Percentiles rank a stretch among this genome's conserved stretches.
Conservation (phyloP, 2,329 filamentous ascomycete genomes). For the Arthrinium puccinioides region DNA sequence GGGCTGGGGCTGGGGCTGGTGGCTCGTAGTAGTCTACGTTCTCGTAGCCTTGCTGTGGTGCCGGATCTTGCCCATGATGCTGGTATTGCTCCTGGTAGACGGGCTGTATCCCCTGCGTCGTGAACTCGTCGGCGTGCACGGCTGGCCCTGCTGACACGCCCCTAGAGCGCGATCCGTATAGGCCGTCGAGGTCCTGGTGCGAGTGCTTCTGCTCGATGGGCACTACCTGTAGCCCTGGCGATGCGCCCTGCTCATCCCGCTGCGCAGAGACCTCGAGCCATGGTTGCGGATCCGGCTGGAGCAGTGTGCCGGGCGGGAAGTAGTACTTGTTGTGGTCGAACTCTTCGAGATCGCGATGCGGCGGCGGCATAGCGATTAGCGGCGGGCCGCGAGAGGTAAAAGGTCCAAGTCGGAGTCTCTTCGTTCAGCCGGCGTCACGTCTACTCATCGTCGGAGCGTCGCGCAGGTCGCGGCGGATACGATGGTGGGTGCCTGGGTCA, state of each 20-base stretch:
- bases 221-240: constrained; percentile 11
- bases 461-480: no score
- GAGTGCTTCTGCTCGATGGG: constrained; percentile 11
- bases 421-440: no score
- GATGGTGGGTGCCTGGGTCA: no score
- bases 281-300: constrained; percentile 7
- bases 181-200: constrained; percentile 3
- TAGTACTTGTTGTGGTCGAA: constrained; percentile 14
- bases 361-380: no score
- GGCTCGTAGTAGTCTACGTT: neutral
- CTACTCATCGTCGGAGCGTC: no score
- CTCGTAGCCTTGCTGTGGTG: constrained; percentile 2
- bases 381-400: no score
- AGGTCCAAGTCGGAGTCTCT: no score
- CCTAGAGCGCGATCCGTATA: constrained; percentile 6
- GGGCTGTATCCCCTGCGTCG: constrained; percentile 8
- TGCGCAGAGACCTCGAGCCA: constrained; percentile 10
- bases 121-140: constrained; percentile 9
- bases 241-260: constrained; percentile 11
- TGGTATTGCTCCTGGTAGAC: constrained; percentile 2
- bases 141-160: neutral
- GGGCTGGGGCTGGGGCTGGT: no score
- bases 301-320: constrained; percentile 9
- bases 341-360: no score
- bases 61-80: neutral